phyloP scores from a whole-genome alignment of 108 stramenopile genomes.

The Nannochloropsis oceanica region DNA sequence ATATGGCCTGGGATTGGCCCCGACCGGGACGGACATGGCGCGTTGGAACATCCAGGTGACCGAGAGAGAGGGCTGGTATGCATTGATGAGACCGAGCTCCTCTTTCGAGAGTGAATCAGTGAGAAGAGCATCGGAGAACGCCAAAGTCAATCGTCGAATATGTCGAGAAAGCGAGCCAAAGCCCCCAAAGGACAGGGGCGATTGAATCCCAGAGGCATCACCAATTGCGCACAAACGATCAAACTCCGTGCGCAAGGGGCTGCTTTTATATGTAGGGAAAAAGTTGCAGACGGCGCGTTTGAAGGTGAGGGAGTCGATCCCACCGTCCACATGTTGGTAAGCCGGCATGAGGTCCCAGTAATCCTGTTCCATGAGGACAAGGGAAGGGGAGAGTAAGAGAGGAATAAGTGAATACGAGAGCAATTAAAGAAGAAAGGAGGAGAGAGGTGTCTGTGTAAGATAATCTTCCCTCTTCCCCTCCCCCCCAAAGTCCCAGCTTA shows the following conservation, averaged over 20 bases:
- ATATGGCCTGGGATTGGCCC: conserved; percentile 49
- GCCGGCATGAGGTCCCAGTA: conserved; percentile 73
- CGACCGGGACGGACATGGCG: conserved; percentile 72
- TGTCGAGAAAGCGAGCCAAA: conserved; percentile 83
- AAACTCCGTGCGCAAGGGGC: conserved; percentile 63
- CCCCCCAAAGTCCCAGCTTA: not conserved
- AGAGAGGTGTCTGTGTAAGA: not conserved
- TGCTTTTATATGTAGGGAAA: conserved; percentile 81
- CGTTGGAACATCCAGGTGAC: conserved; percentile 95
- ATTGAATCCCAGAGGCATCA: conserved; percentile 65
- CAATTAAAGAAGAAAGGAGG: too few species aligned
- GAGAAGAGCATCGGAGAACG: conserved; percentile 62
- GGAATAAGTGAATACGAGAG: too few species aligned
- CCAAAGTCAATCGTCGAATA: conserved; percentile 55
- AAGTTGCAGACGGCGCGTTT: conserved; percentile 69
- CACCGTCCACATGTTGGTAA: conserved; percentile 46
- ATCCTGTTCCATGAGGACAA: conserved; percentile 28
- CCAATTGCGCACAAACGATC: conserved; percentile 40
- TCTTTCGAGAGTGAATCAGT: conserved; percentile 56
- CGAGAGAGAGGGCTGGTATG: conserved; percentile 73
- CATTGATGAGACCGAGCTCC: conserved; percentile 68
- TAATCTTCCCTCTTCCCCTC: not conserved
- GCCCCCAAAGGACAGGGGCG: conserved; percentile 84
- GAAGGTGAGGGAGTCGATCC: conserved; percentile 54
- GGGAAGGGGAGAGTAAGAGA: not conserved